Base-by-base conservation (phyloP, 805 yeast species). In the Kluyveromyces siamensis region DNA sequence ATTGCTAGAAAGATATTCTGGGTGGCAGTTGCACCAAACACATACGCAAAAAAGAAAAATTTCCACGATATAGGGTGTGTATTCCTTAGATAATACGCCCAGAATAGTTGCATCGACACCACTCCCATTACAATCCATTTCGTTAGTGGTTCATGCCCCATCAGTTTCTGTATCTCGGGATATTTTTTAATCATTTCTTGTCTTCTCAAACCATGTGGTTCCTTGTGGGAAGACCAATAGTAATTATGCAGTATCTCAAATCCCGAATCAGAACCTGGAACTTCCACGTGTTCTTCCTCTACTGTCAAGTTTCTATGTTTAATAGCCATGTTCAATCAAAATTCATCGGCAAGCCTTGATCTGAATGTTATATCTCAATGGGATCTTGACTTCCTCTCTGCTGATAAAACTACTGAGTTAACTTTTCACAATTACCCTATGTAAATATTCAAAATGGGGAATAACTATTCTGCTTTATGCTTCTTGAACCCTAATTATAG, bases 1-100 rank as follows among this genome's bases (percentile, higher is more conserved):
- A 89, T 87, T 27, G 95, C 91, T 53, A 89, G 71, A 61, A 88
- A 89, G 39, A 85, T 67, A 59, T 90, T 89, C 61, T 90, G 96
- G 62, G 81, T 83, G 48, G 86, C 77, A 8, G 95, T 86, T 14
- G 93, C 96, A 2, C 96, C 97, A 46, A 89, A 72, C 18, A 84
- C 67, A 58, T 89, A 89, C 6, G 95, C 91, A 11, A 79, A 60
- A 1, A 73, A 55, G 58, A 85, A 65, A 60, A 84, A 86, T 55
- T 72, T 71, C 70, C 73, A 72, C 27, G 74, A 63, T 40, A 76
- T 66, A 25, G 83, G 74, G 25, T 74, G 61, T 1, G 81, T 74
- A 57, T 83, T 63, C 49, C 84, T 71, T 46, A 89, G 68, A 48
- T 72, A 63, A 58, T 76, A 81, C 0, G 96, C 95, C 6, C 75